These are phyloP conservation scores for Hypoxylon sp. DNA, from an alignment of 2,329 filamentous ascomycete species.

Conservation along the genomic window DNA sequence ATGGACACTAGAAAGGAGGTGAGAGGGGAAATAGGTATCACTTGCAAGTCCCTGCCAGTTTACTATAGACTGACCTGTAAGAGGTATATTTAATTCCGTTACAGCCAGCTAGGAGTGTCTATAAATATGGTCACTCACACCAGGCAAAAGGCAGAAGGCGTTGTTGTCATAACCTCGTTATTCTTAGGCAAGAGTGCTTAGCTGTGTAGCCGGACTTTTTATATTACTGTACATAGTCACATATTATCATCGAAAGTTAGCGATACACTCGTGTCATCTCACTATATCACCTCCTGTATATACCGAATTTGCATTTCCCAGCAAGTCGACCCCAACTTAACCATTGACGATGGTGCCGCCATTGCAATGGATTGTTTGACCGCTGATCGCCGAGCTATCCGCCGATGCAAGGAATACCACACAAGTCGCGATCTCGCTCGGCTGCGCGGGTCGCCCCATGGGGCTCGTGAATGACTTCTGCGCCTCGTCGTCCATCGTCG, in stretches of 20 bases:
- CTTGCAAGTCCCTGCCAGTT: not conserved
- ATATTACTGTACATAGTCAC: constrained; percentile 9
- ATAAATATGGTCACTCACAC: too few species aligned
- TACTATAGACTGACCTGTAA: too few species aligned
- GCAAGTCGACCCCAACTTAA: constrained; percentile 47
- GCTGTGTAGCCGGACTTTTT: not conserved
- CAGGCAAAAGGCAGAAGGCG: too few species aligned
- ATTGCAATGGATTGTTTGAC: constrained; percentile 74
- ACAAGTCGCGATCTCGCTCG: constrained; percentile 84
- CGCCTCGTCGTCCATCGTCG: constrained; percentile 79
- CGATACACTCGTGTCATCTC: not conserved
- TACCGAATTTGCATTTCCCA: not conserved
- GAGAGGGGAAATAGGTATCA: not conserved
- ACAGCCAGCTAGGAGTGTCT: too few species aligned
- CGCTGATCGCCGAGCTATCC: constrained; percentile 81
- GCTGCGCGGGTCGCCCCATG: constrained; percentile 84
- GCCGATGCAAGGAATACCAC: constrained; percentile 84
- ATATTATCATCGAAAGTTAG: not conserved
- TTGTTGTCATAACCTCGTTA: constrained; percentile 24
- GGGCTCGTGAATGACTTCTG: constrained; percentile 81
- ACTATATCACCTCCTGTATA: not conserved
- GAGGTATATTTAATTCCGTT: too few species aligned
- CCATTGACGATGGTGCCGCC: constrained; percentile 66
- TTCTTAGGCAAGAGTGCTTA: constrained; percentile 10
- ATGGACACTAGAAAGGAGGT: not conserved